Base-by-base conservation (phyloP, 1,284 basidiomycete species). In the Tranzscheliella williamsii region DNA sequence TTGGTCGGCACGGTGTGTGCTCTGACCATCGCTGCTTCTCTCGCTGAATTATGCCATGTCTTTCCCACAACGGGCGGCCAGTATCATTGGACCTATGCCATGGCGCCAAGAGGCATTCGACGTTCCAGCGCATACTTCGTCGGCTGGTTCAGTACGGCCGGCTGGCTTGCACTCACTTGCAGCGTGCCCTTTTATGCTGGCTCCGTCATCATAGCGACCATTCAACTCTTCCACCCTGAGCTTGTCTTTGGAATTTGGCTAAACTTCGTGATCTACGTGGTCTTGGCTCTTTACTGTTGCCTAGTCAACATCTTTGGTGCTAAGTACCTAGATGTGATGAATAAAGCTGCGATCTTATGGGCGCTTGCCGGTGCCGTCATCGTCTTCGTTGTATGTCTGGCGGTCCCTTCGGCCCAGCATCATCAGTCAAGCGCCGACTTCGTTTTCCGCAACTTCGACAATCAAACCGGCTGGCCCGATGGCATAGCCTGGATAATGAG, bases 401-500 rank as follows among this genome's bases (percentile, higher is more conserved):
- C 62, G 24, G 45, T 46, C 2, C 48, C 61, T 3, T 35, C 37
- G 0, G 31, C 56, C 4, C 50, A 53, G 12, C 43, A 41, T 21
- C 48, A 50, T 13, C 31, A 35, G 1, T 32, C 52, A n/a, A 24
- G 16, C 16, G 62, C 47, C n/a, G 48, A 37, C 41, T 61, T 60
- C n/a, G 42, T 61, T 24, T 61, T 65, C 22, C 47, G 43, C 36
- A 37, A 47, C n/a, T 55, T 54, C 21, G 43, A 61, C 51, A 65
- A 65, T 23, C 21, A 47, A 24, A 65, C 62, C 1, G 62, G 62
- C 9, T 65, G 62, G 62, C 47, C 51, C 6, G 43, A 65, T 18
- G 62, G 56, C 4, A 36, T 65, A 7, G 62, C 62, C 5, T 65
- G 62, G 62, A 38, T 55, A 36, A 42, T 65, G 11, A 56, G 62